Evolutionary conservation across 306 rosid genomes (phyloP).

Genomic region (Castanopsis chinensis): DNA sequence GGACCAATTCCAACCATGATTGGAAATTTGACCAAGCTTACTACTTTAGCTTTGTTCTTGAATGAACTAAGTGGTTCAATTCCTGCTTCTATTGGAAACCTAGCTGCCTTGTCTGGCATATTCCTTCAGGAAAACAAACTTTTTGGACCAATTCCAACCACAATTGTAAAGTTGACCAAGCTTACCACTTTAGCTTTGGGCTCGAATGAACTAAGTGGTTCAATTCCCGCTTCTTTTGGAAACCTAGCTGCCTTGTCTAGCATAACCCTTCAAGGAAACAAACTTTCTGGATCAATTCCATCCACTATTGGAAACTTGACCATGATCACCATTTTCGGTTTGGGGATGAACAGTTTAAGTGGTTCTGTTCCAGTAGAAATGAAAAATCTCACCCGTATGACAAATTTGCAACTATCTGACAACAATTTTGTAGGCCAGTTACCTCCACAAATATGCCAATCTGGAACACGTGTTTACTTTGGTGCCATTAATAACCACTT

Average conservation of each 20-base stretch:
- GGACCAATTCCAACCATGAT: conserved; percentile 10
- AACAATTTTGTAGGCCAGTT: background rate
- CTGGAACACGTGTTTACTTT: background rate
- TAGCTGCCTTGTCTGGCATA: no score
- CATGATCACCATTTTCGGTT: no score
- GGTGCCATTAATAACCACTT: background rate
- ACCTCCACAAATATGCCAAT: background rate
- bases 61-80: no score
- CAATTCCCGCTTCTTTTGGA: no score
- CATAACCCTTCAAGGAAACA: no score
- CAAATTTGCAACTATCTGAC: background rate
- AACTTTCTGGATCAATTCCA: no score
- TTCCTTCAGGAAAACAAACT: no score
- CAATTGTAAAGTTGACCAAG: background rate
- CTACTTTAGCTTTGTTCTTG: no score
- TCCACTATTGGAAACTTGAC: no score
- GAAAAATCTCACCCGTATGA: background rate
- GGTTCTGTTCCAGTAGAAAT: background rate
- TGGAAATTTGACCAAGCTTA: background rate
- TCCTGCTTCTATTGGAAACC: no score
- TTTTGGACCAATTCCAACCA: background rate
- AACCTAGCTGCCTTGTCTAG: no score
- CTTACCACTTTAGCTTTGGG: background rate
- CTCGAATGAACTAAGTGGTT: background rate
- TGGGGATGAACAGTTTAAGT: no score